Percentiles rank a stretch among this genome's conserved stretches.
phyloP scores from a whole-genome alignment of 345 rosid species.

The Passiflora organensis region DNA sequence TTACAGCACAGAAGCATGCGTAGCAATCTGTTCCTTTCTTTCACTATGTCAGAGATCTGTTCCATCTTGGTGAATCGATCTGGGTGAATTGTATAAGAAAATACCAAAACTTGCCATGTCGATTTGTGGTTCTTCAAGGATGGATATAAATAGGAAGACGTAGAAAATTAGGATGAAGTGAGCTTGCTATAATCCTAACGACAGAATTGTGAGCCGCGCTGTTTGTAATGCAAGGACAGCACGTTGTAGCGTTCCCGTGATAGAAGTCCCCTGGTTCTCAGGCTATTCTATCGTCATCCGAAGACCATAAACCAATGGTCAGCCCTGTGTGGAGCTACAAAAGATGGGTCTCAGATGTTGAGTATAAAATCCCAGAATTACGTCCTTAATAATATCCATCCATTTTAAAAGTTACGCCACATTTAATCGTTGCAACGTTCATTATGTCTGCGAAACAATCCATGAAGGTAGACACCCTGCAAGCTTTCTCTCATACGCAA shows the following conservation, averaged over 20 bases:
- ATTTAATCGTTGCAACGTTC: constrained; percentile 1
- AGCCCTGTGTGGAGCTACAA: not conserved
- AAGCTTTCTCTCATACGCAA: not conserved
- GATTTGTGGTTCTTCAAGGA: no score
- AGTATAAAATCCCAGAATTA: not conserved
- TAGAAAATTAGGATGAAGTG: no score
- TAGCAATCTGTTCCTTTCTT: no score
- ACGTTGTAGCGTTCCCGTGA: constrained; percentile 17
- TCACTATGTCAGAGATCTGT: no score
- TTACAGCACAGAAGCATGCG: no score
- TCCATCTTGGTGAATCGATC: no score
- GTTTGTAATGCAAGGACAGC: constrained; percentile 7
- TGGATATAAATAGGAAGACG: no score
- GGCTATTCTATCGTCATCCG: constrained; percentile 14
- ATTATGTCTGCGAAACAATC: constrained; percentile 27
- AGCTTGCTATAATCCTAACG: no score
- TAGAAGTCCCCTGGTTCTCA: constrained; percentile 11
- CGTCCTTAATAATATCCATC: not conserved
- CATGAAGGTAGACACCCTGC: constrained; percentile 16
- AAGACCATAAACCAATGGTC: constrained; percentile 18
- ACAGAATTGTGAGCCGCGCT: no score
- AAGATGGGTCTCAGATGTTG: not conserved
- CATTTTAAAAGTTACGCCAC: not conserved
- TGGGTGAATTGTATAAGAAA: no score
- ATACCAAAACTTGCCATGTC: no score